Evolutionary conservation across 2,329 filamentous ascomycete species (phyloP), one percentile per base, ranked within the genome.

Genomic region (Beauveria brongniartii): DNA sequence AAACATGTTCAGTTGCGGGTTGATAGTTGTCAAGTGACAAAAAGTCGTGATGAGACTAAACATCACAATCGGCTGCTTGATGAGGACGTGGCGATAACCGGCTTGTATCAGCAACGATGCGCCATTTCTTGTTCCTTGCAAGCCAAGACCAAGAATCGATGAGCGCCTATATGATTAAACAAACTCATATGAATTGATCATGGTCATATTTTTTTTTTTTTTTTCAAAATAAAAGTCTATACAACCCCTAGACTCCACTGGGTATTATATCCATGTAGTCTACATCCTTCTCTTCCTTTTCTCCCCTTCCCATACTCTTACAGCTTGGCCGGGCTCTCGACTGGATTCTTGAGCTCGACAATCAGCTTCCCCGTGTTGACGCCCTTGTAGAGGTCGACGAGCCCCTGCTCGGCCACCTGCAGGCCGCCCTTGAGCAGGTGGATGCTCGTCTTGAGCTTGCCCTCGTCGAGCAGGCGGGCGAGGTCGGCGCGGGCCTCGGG

Each of bases 401-500:
- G 77, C 0, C 82, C 86, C 65, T 83, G 74, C 62, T 90, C 86
- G 8, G 88, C 87, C 50, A 79, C 79, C 65, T 78, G 75, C 20
- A 92, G 73, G 0, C 89, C 89, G 24, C 89, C 89, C 67, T 82
- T 82, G 63, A 91, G 73, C 63, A 92, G 82, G 3, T 86, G 88
- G 73, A 91, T 88, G 71, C 86, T 86, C 62, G 85, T 77, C 80
- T 90, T 85, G 64, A 92, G 73, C 76, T 88, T 91, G 60, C 89
- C 89, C 70, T 90, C 84, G 0, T 77, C 75, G 24, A 91, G 71
- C 88, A 89, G 92, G 65, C 83, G 72, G 1, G 80, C 80, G n/a
- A 92, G 75, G 67, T 91, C 80, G 69, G 81, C 77, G 62, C 81
- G 74, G 1, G 87, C 90, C 48, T 75, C 69, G 0, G 79, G 69